Conservation (phyloP, 352 stramenopile species). For the Phytophthora fragariae region DNA sequence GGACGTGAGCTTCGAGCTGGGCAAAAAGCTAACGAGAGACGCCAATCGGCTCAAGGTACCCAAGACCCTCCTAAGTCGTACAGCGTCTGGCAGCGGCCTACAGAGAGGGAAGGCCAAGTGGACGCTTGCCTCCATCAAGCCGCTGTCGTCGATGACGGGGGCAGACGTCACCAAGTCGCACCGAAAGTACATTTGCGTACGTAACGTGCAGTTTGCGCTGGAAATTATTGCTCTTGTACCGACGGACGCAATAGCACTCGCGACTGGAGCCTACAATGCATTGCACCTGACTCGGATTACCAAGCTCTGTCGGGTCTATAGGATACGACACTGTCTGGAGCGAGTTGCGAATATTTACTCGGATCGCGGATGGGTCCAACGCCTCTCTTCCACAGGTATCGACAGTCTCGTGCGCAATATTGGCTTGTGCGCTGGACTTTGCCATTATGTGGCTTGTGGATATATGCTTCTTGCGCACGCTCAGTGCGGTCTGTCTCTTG, state of each 20-base stretch:
- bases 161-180: background rate
- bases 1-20: conserved; percentile 34
- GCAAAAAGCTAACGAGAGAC: conserved; percentile 36
- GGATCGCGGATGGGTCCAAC: conserved; percentile 49
- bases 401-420: conserved; percentile 58
- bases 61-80: conserved; percentile 2
- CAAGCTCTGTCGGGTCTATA: conserved; percentile 68
- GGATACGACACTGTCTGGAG: conserved; percentile 47
- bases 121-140: background rate
- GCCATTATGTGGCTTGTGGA: conserved; percentile 68
- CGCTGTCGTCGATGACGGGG: background rate
- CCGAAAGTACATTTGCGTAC: background rate
- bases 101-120: background rate
- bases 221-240: conserved; percentile 64
- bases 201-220: conserved; percentile 43
- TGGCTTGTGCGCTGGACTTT: conserved; percentile 34
- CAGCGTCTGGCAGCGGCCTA: conserved; percentile 3
- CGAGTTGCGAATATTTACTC: conserved; percentile 67
- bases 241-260: conserved; percentile 57
- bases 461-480: conserved; percentile 78
- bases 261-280: conserved; percentile 50
- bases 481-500: conserved; percentile 60
- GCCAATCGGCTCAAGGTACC: conserved; percentile 33
- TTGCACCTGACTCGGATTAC: conserved; percentile 64
- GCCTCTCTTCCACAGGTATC: conserved; percentile 69